phyloP scores from a whole-genome alignment of 805 yeast species.

The Barnettozyma wickerhamii region DNA sequence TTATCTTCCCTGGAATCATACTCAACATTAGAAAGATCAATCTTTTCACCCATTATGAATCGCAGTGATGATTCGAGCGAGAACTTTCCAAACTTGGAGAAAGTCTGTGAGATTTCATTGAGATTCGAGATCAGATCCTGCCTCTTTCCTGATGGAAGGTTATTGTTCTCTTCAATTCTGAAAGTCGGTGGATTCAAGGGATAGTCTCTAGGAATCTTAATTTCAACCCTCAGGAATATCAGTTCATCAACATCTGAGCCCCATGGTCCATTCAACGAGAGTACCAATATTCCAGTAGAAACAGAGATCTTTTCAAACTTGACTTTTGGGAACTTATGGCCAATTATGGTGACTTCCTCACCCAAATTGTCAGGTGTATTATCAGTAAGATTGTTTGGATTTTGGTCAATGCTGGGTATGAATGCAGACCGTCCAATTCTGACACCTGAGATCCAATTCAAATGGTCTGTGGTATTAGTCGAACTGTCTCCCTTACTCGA shows the following conservation, averaged over 20 bases:
- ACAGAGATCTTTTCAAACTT: slow-evolving; percentile 85
- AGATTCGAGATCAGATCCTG: slow-evolving; percentile 49
- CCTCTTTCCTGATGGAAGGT: slow-evolving; percentile 45
- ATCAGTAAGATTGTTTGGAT: slow-evolving; percentile 34
- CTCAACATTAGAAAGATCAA: slow-evolving; percentile 37
- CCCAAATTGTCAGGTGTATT: slow-evolving; percentile 64
- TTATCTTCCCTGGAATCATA: slow-evolving; percentile 35
- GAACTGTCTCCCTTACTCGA: slow-evolving; percentile 32
- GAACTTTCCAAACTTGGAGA: slow-evolving; percentile 52
- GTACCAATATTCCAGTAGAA: slow-evolving; percentile 70
- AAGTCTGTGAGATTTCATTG: slow-evolving; percentile 50
- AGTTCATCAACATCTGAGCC: slow-evolving; percentile 35
- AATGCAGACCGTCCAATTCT: slow-evolving; percentile 42
- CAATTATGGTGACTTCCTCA: slow-evolving; percentile 85
- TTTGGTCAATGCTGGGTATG: slow-evolving; percentile 23
- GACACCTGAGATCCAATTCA: slow-evolving; percentile 93
- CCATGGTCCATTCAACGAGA: slow-evolving; percentile 85
- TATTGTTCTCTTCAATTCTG: slow-evolving; percentile 75
- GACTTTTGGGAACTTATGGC: slow-evolving; percentile 84
- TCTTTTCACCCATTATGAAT: slow-evolving; percentile 74
- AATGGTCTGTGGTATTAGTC: slow-evolving; percentile 51
- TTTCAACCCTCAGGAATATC: slow-evolving; percentile 64
- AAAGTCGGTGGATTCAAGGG: slow-evolving; percentile 62
- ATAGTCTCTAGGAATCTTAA: slow-evolving; percentile 69
- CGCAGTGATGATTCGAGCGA: slow-evolving; percentile 81